These are phyloP conservation scores for Talaromyces sp. DNA, from an alignment of 2,329 filamentous ascomycete species.

Conservation along the genomic window DNA sequence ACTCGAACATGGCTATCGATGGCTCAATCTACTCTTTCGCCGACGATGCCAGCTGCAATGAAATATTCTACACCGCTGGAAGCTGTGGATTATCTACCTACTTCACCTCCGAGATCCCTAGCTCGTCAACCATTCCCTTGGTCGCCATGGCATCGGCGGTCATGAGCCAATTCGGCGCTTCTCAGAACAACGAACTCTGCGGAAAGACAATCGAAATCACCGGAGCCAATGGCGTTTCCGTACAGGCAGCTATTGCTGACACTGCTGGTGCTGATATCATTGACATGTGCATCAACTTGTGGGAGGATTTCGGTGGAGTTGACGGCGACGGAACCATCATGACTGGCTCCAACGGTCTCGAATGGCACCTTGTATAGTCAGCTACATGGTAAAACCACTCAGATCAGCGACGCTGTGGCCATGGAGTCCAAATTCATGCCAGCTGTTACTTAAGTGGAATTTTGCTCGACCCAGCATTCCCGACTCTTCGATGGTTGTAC, in stretches of 20 bases:
- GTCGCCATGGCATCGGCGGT: slow-evolving; percentile 7
- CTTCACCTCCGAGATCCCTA: slow-evolving; percentile 12
- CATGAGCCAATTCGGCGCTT: slow-evolving; percentile 10
- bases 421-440: not conserved
- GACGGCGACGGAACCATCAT: slow-evolving; percentile 15
- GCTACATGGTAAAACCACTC: not conserved
- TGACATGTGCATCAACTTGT: slow-evolving; percentile 15
- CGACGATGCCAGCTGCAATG: slow-evolving; percentile 8
- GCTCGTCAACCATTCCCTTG: slow-evolving; percentile 1
- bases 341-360: not conserved
- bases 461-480: not conserved
- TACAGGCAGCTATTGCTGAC: slow-evolving; percentile 14
- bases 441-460: too few relatives aligned
- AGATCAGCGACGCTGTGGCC: too few relatives aligned
- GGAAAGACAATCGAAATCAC: slow-evolving; percentile 15
- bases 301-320: slow-evolving; percentile 14
- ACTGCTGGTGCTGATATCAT: slow-evolving; percentile 14
- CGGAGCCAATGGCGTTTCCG: slow-evolving; percentile 11
- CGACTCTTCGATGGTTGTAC: too few relatives aligned
- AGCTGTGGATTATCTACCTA: slow-evolving; percentile 16
- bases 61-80: slow-evolving; percentile 12
- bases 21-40: slow-evolving; percentile 14
- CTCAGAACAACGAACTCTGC: slow-evolving; percentile 16
- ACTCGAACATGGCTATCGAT: slow-evolving; percentile 8
- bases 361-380: slow-evolving; percentile 9